These are phyloP conservation scores for Penicillium sumatraense DNA, from an alignment of 2,329 filamentous ascomycete genomes.

Conservation along the genomic window DNA sequence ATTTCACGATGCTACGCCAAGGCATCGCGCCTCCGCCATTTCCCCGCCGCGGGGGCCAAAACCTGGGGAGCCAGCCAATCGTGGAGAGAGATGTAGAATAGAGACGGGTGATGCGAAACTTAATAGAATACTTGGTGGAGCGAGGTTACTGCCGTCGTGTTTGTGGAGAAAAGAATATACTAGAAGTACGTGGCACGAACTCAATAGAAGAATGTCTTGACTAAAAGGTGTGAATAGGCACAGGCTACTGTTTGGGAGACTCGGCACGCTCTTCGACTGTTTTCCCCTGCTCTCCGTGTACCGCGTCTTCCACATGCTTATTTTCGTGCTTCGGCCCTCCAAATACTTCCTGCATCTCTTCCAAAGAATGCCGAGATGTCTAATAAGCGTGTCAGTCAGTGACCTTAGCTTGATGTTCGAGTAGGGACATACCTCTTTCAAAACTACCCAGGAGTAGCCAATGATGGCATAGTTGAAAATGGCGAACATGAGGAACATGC, in stretches of 20 bases:
- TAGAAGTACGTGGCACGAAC: background rate
- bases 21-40: conserved; percentile 5
- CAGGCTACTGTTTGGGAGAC: background rate
- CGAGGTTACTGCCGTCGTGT: conserved; percentile 5
- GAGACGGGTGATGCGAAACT: conserved; percentile 1
- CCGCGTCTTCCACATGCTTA: conserved; percentile 15
- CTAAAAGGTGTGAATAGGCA: too few relatives aligned
- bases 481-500: conserved; percentile 56
- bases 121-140: background rate
- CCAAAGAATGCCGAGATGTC: conserved; percentile 50
- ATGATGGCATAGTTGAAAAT: conserved; percentile 55
- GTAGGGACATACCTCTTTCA: conserved; percentile 39
- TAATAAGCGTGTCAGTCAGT: conserved; percentile 22
- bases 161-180: conserved; percentile 3
- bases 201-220: too few relatives aligned
- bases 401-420: background rate
- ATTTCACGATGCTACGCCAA: background rate
- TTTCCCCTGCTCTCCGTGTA: conserved; percentile 5
- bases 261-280: background rate
- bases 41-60: conserved; percentile 11
- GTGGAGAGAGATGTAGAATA: background rate
- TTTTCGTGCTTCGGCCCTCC: conserved; percentile 21
- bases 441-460: conserved; percentile 49
- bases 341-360: conserved; percentile 50
- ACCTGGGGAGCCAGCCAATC: conserved; percentile 11